Percentiles rank a stretch among this genome's conserved stretches.
Conservation (phyloP, 768 basidiomycete species). For the Kwoniella dendrophila region DNA sequence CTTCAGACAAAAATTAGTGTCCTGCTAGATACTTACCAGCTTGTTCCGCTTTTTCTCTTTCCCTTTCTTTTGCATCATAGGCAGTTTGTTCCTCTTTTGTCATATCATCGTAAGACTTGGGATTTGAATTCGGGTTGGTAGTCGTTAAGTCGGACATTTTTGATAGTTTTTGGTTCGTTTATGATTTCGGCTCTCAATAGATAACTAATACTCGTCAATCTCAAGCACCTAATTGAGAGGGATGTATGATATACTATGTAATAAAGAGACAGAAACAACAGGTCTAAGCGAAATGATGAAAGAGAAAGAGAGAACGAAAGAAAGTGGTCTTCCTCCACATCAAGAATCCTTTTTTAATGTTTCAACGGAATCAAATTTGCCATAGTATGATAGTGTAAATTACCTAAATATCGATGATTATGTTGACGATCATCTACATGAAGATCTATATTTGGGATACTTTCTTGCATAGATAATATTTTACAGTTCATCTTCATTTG, state of each 20-base stretch:
- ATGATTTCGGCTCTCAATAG: too few species aligned
- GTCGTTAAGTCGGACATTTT: slow-evolving; percentile 15
- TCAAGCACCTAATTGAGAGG: too few species aligned
- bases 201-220: too few species aligned
- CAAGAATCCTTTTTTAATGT: neutral
- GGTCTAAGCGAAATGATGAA: neutral
- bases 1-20: too few species aligned
- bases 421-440: neutral
- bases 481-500: too few species aligned
- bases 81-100: slow-evolving; percentile 73
- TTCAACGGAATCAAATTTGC: slow-evolving; percentile 16
- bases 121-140: too few species aligned
- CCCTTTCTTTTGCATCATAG: slow-evolving; percentile 68
- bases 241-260: neutral
- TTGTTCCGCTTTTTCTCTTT: slow-evolving; percentile 76
- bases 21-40: slow-evolving; percentile 79
- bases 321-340: slow-evolving; percentile 18
- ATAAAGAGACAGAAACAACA: neutral
- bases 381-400: neutral
- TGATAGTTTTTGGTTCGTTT: too few species aligned
- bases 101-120: slow-evolving; percentile 71
- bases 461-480: too few species aligned
- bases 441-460: too few species aligned
- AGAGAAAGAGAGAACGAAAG: neutral
- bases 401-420: neutral